Percentiles rank a stretch among this genome's conserved stretches.
phyloP scores from a whole-genome alignment of 192 early-diverging fungal species.

The Lobulomyces angularis region DNA sequence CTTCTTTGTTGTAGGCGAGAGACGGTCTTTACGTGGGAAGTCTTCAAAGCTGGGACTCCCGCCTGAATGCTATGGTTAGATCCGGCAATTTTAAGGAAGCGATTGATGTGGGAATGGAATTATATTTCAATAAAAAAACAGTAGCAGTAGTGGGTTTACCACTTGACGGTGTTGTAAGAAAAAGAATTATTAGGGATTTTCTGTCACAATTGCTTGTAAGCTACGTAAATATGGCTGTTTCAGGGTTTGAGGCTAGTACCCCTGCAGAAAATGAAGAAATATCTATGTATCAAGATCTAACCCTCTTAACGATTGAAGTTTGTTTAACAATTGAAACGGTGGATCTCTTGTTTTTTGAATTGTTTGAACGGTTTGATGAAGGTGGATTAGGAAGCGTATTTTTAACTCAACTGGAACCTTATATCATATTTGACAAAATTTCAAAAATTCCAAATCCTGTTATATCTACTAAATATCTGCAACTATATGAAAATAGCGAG shows the following conservation, averaged over 20 bases:
- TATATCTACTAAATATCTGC: slow-evolving; percentile 4
- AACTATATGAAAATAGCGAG: neutral
- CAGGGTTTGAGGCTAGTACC: slow-evolving; percentile 10
- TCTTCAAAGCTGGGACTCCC: slow-evolving; percentile 25
- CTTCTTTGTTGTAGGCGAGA: slow-evolving; percentile 5
- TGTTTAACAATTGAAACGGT: slow-evolving; percentile 21
- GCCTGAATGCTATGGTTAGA: slow-evolving; percentile 27
- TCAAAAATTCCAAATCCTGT: slow-evolving; percentile 17
- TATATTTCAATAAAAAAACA: slow-evolving; percentile 14
- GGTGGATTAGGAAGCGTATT: slow-evolving; percentile 15
- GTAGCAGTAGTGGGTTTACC: slow-evolving; percentile 25
- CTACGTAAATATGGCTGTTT: slow-evolving; percentile 23
- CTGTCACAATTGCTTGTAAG: slow-evolving; percentile 21
- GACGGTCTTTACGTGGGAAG: slow-evolving; percentile 18
- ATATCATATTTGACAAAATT: slow-evolving; percentile 23
- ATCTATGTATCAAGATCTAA: slow-evolving; percentile 10
- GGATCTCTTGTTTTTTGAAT: slow-evolving; percentile 34
- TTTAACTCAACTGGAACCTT: slow-evolving; percentile 25
- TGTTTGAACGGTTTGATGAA: slow-evolving; percentile 31
- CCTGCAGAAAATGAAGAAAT: neutral
- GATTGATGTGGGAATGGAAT: slow-evolving; percentile 23
- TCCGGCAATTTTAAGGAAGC: slow-evolving; percentile 27
- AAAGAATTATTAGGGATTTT: slow-evolving; percentile 15
- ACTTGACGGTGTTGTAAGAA: slow-evolving; percentile 8
- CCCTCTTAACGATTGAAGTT: slow-evolving; percentile 17